Conservation (phyloP, 2,329 filamentous ascomycete genomes). For the Ilyonectria sp. region DNA sequence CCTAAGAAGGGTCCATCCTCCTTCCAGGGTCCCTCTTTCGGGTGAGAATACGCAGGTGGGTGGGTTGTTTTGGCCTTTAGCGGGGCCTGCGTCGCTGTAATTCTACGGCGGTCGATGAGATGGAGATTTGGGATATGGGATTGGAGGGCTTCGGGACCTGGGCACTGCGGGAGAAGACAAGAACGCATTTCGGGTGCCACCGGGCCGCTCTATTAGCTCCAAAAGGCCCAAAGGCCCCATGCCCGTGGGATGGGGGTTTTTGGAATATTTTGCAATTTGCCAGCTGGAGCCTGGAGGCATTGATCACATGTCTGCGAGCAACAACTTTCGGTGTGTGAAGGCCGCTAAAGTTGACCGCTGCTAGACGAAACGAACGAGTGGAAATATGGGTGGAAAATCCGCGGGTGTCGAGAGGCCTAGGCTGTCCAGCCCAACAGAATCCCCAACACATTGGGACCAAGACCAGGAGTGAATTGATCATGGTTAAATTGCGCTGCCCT, state of each 20-base stretch:
- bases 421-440: slow-evolving; percentile 34
- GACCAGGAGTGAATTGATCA: slow-evolving; percentile 1
- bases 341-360: slow-evolving; percentile 16
- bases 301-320: slow-evolving; percentile 27
- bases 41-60: not conserved
- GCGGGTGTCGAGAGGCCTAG: slow-evolving; percentile 8
- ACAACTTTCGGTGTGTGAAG: slow-evolving; percentile 27
- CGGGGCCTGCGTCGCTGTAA: not conserved
- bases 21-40: not conserved
- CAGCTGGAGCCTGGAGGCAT: not conserved
- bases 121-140: not conserved
- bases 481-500: not conserved
- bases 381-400: slow-evolving; percentile 8
- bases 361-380: not conserved
- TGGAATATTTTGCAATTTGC: slow-evolving; percentile 3
- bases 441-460: slow-evolving; percentile 32
- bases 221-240: not conserved
- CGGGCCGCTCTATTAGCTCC: not conserved
- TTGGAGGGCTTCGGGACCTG: not conserved
- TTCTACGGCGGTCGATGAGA: not conserved
- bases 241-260: slow-evolving; percentile 2
- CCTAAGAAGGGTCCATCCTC: not conserved
- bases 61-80: not conserved
- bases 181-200: not conserved
- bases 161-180: not conserved